Percentiles rank a stretch among this genome's conserved stretches.
phyloP scores from a whole-genome alignment of 169 alveolate genomes.

The Plasmodium malariae region DNA sequence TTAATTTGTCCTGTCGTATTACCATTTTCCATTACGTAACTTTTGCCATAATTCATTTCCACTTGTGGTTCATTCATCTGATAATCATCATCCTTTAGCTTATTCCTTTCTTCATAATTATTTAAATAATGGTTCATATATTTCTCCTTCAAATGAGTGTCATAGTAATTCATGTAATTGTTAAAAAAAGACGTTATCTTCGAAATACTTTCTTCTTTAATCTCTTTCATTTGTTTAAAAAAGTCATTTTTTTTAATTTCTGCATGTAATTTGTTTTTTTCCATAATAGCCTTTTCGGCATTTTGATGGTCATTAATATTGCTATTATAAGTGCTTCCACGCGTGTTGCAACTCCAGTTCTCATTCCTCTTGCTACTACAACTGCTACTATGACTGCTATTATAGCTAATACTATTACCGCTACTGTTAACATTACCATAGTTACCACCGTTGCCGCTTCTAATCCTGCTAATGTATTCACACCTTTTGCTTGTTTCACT shows the following conservation, averaged over 20 bases:
- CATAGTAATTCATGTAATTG: slow-evolving; percentile 56
- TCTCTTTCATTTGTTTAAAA: slow-evolving; percentile 18
- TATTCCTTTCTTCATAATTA: not conserved
- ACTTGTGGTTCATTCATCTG: not conserved
- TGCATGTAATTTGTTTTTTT: no score
- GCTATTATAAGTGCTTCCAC: not conserved
- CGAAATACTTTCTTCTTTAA: slow-evolving; percentile 19
- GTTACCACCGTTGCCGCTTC: no score
- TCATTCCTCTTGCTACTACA: no score
- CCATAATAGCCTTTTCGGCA: no score
- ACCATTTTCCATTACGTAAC: no score
- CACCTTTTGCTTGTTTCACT: not conserved
- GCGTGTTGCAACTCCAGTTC: not conserved
- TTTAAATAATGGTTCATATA: slow-evolving; percentile 36
- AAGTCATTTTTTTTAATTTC: not conserved
- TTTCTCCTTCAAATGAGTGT: slow-evolving; percentile 62
- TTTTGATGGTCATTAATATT: no score
- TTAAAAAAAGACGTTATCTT: slow-evolving; percentile 26
- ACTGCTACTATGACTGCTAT: no score
- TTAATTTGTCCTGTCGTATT: no score
- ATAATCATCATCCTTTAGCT: not conserved
- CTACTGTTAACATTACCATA: no score
- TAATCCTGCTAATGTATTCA: no score
- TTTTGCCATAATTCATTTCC: no score
- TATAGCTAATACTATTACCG: no score